These are phyloP conservation scores for Cladochytrium replicatum DNA, from an alignment of 192 early-diverging fungal species.

Conservation along the genomic window DNA sequence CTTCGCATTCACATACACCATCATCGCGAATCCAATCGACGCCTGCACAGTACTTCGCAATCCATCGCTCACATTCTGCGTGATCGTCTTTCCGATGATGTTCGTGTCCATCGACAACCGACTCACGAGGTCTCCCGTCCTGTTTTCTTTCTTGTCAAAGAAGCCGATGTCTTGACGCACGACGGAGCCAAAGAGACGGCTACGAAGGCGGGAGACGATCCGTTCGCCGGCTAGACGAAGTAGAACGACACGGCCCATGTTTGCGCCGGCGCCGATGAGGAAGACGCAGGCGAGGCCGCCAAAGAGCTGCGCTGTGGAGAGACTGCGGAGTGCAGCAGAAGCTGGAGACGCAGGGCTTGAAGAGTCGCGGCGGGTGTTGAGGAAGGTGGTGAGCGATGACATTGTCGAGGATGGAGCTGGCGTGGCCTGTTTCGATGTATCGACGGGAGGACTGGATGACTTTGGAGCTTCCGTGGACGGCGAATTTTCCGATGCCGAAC, in stretches of 20 bases:
- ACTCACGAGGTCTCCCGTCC: slow-evolving; percentile 70
- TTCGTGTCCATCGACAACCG: slow-evolving; percentile 67
- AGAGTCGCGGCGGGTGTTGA: too few species aligned
- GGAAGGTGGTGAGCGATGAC: slow-evolving; percentile 4
- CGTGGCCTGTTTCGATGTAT: too few species aligned
- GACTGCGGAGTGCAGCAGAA: too few species aligned
- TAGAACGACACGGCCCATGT: slow-evolving; percentile 26
- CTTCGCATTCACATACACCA: slow-evolving; percentile 43
- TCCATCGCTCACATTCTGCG: slow-evolving; percentile 65
- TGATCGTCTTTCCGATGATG: slow-evolving; percentile 64
- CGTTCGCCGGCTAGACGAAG: slow-evolving; percentile 27
- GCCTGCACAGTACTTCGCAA: slow-evolving; percentile 51
- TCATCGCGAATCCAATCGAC: slow-evolving; percentile 50
- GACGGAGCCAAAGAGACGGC: slow-evolving; percentile 19
- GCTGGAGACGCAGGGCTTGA: too few species aligned
- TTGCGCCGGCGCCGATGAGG: slow-evolving; percentile 23
- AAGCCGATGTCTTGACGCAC: slow-evolving; percentile 32
- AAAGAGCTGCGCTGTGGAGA: too few species aligned
- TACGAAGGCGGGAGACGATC: slow-evolving; percentile 25
- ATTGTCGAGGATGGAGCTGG: too few species aligned
- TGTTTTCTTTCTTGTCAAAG: slow-evolving; percentile 42
- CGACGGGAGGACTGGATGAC: not conserved
- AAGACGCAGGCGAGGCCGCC: slow-evolving; percentile 13
- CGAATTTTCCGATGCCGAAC: slow-evolving; percentile 9
- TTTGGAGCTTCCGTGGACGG: slow-evolving; percentile 6